Evolutionary conservation across 1,139 yeast genomes (phyloP).

Genomic region (Geotrichum phurueaensis): DNA sequence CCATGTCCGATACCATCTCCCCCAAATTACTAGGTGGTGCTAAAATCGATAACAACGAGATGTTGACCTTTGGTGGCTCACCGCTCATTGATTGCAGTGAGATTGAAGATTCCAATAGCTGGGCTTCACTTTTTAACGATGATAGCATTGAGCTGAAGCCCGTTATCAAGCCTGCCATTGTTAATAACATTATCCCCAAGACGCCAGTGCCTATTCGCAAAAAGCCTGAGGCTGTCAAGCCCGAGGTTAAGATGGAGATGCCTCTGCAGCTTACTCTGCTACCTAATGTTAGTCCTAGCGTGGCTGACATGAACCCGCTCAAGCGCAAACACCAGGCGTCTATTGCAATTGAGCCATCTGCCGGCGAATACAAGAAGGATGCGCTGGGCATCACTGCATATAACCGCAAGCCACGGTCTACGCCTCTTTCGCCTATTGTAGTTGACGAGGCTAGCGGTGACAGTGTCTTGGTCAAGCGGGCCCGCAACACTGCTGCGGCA

Average conservation of each 20-base stretch:
- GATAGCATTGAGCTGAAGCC: background rate
- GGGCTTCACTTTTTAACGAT: slow-evolving; percentile 35
- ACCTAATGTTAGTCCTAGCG: background rate
- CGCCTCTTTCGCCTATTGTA: slow-evolving; percentile 57
- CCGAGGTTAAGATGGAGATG: background rate
- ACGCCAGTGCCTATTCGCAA: background rate
- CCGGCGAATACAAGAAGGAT: slow-evolving; percentile 32
- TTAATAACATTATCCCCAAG: background rate
- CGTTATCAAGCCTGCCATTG: background rate
- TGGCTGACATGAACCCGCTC: background rate
- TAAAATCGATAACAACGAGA: slow-evolving; percentile 16
- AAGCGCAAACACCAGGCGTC: slow-evolving; percentile 12
- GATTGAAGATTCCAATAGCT: slow-evolving; percentile 28
- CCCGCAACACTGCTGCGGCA: slow-evolving; percentile 95
- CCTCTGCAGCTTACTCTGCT: background rate
- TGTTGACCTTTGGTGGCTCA: slow-evolving; percentile 26
- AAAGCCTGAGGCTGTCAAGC: slow-evolving; percentile 1
- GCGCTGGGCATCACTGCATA: slow-evolving; percentile 37
- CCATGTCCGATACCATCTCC: slow-evolving; percentile 29
- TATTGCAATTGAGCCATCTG: background rate
- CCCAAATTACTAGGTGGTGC: slow-evolving; percentile 31
- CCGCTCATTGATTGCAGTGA: slow-evolving; percentile 35
- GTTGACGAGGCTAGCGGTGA: slow-evolving; percentile 51
- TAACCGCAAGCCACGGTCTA: slow-evolving; percentile 38
- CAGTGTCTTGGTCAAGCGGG: slow-evolving; percentile 71